These are phyloP conservation scores for Volvox africanus DNA, from an alignment of 139 green algal species.

Conservation along the genomic window DNA sequence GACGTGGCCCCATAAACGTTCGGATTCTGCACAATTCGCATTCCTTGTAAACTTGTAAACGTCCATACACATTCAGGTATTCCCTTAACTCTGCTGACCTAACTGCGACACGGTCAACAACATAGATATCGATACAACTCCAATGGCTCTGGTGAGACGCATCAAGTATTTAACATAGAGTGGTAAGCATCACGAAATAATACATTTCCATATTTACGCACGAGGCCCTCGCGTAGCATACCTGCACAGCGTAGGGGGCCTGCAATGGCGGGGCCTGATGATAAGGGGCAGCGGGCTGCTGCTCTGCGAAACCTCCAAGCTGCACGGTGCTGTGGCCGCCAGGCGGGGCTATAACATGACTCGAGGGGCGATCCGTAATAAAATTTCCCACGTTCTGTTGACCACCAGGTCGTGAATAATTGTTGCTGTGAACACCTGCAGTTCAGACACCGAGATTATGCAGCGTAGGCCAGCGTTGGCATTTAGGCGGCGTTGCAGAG, in stretches of 20 bases:
- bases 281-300: background rate
- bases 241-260: slow-evolving; percentile 1
- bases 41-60: background rate
- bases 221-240: background rate
- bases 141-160: no score
- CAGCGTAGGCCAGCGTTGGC: no score
- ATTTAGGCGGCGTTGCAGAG: no score
- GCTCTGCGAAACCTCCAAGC: slow-evolving; percentile 68
- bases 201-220: no score
- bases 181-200: no score
- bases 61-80: no score
- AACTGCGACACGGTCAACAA: no score
- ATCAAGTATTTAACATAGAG: no score
- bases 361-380: slow-evolving; percentile 74
- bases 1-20: slow-evolving; percentile 17
- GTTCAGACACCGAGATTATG: background rate
- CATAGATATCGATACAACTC: no score
- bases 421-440: slow-evolving; percentile 78
- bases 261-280: slow-evolving; percentile 11
- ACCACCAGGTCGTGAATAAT: slow-evolving; percentile 49
- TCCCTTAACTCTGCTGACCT: no score
- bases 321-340: slow-evolving; percentile 76
- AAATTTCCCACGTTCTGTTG: slow-evolving; percentile 84
- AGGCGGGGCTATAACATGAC: slow-evolving; percentile 85
- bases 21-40: background rate